phyloP scores from a whole-genome alignment of 495 filamentous ascomycete species.

The Viridothelium virens region DNA sequence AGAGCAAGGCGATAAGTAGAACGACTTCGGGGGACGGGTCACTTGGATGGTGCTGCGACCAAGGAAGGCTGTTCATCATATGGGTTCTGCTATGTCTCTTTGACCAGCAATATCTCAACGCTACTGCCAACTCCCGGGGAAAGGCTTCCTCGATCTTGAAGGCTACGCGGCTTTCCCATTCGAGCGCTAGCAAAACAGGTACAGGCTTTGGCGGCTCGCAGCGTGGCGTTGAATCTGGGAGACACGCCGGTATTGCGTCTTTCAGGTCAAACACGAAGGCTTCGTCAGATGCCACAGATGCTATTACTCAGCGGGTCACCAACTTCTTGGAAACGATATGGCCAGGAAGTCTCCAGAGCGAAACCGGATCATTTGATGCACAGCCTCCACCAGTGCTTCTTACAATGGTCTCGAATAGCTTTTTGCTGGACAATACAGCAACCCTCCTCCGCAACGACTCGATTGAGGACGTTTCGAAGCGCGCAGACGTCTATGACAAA shows the following conservation, averaged over 20 bases:
- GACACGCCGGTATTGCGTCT: not conserved
- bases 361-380: conserved; percentile 20
- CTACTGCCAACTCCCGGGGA: not conserved
- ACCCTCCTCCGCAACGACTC: conserved; percentile 34
- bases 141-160: not conserved
- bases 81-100: conserved; percentile 28
- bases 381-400: conserved; percentile 22
- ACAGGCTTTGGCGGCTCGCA: not conserved
- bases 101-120: conserved; percentile 16
- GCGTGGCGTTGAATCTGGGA: not conserved
- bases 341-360: conserved; percentile 14
- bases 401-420: conserved; percentile 28
- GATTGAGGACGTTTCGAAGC: conserved; percentile 31
- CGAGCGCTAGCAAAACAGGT: not conserved
- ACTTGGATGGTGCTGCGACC: conserved; percentile 27
- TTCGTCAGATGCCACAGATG: conserved; percentile 18
- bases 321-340: conserved; percentile 19
- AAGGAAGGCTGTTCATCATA: conserved; percentile 23
- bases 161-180: not conserved
- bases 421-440: conserved; percentile 27
- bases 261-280: not conserved
- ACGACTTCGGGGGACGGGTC: not conserved
- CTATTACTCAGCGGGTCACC: conserved; percentile 17
- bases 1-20: not conserved
- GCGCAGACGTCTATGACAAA: conserved; percentile 27